A percentile compares a stretch with the other conserved stretches of the same genome.
These are phyloP conservation scores for Massariosphaeria phaeospora DNA, from an alignment of 495 filamentous ascomycete genomes.

Conservation along the genomic window DNA sequence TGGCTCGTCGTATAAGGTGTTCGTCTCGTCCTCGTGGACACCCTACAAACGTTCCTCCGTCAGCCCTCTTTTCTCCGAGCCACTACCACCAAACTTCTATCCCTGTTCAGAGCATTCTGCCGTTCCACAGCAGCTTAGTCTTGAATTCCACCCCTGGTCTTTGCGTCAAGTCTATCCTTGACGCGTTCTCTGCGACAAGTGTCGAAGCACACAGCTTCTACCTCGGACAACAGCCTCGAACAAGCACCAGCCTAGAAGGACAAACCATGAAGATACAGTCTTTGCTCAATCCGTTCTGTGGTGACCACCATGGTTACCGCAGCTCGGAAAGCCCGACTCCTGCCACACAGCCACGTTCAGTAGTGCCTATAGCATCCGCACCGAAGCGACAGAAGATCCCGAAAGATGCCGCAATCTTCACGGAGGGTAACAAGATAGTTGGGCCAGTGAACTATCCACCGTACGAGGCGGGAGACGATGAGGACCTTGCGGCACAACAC, in stretches of 20 bases:
- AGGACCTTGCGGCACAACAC: conserved; percentile 52
- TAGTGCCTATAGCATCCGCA: background rate
- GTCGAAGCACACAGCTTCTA: conserved; percentile 17
- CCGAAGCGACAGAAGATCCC: conserved; percentile 49
- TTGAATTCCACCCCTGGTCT: conserved; percentile 17
- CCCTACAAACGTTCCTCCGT: conserved; percentile 25
- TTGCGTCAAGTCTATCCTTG: conserved; percentile 22
- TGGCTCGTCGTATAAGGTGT: conserved; percentile 26
- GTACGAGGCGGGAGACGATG: conserved; percentile 54
- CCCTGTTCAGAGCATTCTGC: conserved; percentile 10
- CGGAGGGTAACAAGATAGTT: conserved; percentile 49
- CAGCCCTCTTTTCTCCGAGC: conserved; percentile 13
- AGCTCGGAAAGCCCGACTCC: conserved; percentile 13
- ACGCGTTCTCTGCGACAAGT: conserved; percentile 25
- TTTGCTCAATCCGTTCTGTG: conserved; percentile 28
- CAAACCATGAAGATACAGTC: conserved; percentile 33
- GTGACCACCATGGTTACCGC: conserved; percentile 13
- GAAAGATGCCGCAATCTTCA: conserved; percentile 58
- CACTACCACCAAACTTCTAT: conserved; percentile 25
- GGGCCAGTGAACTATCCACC: conserved; percentile 65
- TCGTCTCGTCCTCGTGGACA: conserved; percentile 29
- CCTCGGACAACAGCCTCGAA: conserved; percentile 13
- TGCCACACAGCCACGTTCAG: conserved; percentile 4
- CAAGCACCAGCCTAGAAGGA: background rate
- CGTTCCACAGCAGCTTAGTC: conserved; percentile 29